phyloP scores from a whole-genome alignment of 2,329 filamentous ascomycete genomes.

The Claviceps cyperi region DNA sequence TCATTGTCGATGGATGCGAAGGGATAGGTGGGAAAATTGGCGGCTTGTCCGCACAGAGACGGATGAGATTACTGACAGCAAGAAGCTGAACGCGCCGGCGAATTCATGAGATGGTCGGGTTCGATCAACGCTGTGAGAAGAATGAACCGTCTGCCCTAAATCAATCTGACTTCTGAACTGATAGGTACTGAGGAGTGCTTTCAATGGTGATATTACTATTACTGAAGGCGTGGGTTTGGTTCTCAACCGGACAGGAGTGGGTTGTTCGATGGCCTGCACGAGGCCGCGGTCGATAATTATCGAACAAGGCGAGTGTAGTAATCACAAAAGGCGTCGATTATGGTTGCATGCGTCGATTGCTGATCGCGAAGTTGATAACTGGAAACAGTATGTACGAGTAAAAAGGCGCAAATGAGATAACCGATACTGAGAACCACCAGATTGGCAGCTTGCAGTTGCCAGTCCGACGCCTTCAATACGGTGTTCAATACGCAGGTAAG shows the following conservation, averaged over 20 bases:
- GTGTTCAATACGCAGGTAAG: background rate
- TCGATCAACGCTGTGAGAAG: background rate
- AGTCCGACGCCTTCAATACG: background rate
- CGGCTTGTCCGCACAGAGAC: constrained; percentile 6
- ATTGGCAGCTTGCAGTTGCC: background rate
- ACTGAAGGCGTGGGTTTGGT: background rate
- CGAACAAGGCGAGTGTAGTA: background rate
- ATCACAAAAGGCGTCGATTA: background rate
- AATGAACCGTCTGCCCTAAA: background rate
- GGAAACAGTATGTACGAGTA: background rate
- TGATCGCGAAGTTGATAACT: background rate
- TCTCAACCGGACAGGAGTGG: background rate
- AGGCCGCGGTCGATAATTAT: background rate
- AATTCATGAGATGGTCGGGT: constrained; percentile 3
- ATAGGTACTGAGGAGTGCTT: background rate
- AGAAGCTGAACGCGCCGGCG: background rate
- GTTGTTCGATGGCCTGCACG: background rate
- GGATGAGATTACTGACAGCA: constrained; percentile 2
- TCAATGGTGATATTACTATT: no score
- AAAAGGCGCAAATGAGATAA: background rate
- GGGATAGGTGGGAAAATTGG: constrained; percentile 4
- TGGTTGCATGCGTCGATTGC: background rate
- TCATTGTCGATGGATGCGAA: constrained; percentile 3
- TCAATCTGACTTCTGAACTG: background rate
- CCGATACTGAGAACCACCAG: background rate